Evolutionary conservation across 2,329 filamentous ascomycete species (phyloP).

Genomic region (Aspergillus luchuensis): DNA sequence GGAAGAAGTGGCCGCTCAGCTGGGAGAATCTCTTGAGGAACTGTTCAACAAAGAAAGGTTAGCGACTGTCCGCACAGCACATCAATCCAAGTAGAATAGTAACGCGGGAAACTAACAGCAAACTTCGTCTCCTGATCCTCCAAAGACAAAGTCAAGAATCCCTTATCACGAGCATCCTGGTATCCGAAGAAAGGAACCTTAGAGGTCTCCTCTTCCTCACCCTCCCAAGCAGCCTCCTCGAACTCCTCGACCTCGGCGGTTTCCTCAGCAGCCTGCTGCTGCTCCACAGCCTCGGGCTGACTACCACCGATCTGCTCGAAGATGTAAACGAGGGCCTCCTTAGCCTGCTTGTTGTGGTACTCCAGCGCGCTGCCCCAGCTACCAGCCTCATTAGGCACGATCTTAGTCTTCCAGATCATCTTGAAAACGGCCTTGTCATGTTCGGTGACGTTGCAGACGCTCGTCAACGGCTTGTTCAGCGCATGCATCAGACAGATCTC

Average conservation of each 20-base stretch:
- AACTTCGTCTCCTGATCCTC: slow-evolving; percentile 67
- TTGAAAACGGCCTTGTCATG: slow-evolving; percentile 34
- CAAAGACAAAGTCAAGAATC: slow-evolving; percentile 63
- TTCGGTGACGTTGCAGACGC: slow-evolving; percentile 37
- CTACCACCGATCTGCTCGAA: slow-evolving; percentile 39
- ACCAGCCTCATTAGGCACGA: slow-evolving; percentile 28
- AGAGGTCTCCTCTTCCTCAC: slow-evolving; percentile 22
- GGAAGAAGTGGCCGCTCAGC: slow-evolving; percentile 73
- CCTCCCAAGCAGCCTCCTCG: slow-evolving; percentile 18
- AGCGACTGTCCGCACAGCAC: slow-evolving; percentile 66
- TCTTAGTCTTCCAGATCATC: slow-evolving; percentile 36
- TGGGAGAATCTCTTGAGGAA: slow-evolving; percentile 78
- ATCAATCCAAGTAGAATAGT: neutral
- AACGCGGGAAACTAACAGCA: slow-evolving; percentile 59
- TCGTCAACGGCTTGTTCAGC: slow-evolving; percentile 41
- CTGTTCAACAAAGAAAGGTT: slow-evolving; percentile 49
- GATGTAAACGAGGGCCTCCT: slow-evolving; percentile 37
- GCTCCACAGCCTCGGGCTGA: slow-evolving; percentile 16
- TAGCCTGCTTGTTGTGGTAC: slow-evolving; percentile 34
- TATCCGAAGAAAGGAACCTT: slow-evolving; percentile 26
- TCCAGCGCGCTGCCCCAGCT: slow-evolving; percentile 31
- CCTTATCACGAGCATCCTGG: slow-evolving; percentile 40
- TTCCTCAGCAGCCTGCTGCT: slow-evolving; percentile 11
- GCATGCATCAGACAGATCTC: slow-evolving; percentile 56
- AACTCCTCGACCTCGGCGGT: slow-evolving; percentile 14